Percentiles rank a stretch among this genome's conserved stretches.
phyloP scores from a whole-genome alignment of 1,139 yeast species.

The Geotrichum carabidarum region DNA sequence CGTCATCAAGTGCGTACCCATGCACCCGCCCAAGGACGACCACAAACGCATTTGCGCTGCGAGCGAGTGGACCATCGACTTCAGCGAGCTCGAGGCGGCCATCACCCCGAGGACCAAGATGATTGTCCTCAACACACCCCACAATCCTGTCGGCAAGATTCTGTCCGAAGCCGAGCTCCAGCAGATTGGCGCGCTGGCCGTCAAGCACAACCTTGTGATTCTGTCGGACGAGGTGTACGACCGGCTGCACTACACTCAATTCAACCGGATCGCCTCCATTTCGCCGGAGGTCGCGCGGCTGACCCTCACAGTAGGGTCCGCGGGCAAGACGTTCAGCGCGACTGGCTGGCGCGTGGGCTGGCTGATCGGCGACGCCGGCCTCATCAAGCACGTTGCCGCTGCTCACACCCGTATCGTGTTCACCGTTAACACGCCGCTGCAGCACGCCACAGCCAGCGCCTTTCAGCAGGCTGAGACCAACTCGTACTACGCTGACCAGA shows the following conservation, averaged over 20 bases:
- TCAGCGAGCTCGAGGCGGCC: conserved; percentile 64
- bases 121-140: conserved; percentile 87
- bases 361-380: conserved; percentile 80
- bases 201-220: conserved; percentile 72
- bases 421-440: conserved; percentile 87
- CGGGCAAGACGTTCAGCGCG: conserved; percentile 95
- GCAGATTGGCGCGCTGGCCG: conserved; percentile 73
- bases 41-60: conserved; percentile 63
- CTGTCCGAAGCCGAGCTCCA: conserved; percentile 68
- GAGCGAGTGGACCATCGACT: conserved; percentile 81
- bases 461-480: conserved; percentile 55
- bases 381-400: conserved; percentile 72
- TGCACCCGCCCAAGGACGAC: conserved; percentile 78
- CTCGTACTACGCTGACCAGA: conserved; percentile 64
- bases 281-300: conserved; percentile 71
- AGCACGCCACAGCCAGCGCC: conserved; percentile 84
- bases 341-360: conserved; percentile 99
- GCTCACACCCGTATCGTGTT: conserved; percentile 94
- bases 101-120: conserved; percentile 73
- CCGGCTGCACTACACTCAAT: conserved; percentile 66
- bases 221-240: conserved; percentile 95
- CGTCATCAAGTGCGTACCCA: conserved; percentile 74
- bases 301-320: conserved; percentile 90
- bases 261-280: conserved; percentile 80
- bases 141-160: conserved; percentile 92